phyloP scores from a whole-genome alignment of 2,329 filamentous ascomycete genomes.

The Aspergillus candidus region DNA sequence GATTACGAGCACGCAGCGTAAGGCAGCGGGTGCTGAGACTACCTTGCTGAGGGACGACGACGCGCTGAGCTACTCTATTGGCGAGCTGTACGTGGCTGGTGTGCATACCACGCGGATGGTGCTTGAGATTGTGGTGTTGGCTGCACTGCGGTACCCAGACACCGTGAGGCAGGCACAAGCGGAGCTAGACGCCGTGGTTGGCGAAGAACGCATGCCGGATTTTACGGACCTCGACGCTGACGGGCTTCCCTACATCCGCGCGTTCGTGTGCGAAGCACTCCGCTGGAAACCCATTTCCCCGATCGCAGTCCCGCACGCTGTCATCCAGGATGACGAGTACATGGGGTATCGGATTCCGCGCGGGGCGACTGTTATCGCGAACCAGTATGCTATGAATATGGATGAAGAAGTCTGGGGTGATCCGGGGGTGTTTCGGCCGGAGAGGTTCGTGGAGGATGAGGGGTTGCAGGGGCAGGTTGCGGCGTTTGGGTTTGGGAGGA shows the following conservation, averaged over 20 bases:
- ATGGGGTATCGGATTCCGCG: constrained; percentile 44
- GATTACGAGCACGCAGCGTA: not conserved
- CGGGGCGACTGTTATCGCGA: constrained; percentile 40
- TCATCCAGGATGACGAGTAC: constrained; percentile 43
- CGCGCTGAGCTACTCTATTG: constrained; percentile 42
- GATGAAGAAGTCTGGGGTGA: constrained; percentile 34
- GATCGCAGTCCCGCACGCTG: constrained; percentile 43
- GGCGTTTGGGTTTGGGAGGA: constrained; percentile 11
- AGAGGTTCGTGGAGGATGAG: constrained; percentile 24
- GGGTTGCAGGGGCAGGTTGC: constrained; percentile 1
- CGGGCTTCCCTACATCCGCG: constrained; percentile 28
- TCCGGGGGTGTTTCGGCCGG: constrained; percentile 32
- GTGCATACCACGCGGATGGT: constrained; percentile 46
- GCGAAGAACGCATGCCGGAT: constrained; percentile 22
- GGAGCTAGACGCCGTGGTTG: constrained; percentile 30
- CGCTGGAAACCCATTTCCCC: constrained; percentile 40
- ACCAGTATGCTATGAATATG: constrained; percentile 39
- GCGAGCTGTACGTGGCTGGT: constrained; percentile 43
- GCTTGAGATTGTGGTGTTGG: constrained; percentile 42
- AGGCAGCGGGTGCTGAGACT: constrained; percentile 33
- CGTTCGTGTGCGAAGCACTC: constrained; percentile 27
- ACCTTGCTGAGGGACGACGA: constrained; percentile 6
- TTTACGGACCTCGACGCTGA: constrained; percentile 22
- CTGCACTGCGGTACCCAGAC: constrained; percentile 41
- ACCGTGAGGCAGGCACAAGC: constrained; percentile 34